Percentiles rank a stretch among this genome's conserved stretches.
Evolutionary conservation across 2,329 filamentous ascomycete species (phyloP).

Genomic region (Thielaviopsis musarum): DNA sequence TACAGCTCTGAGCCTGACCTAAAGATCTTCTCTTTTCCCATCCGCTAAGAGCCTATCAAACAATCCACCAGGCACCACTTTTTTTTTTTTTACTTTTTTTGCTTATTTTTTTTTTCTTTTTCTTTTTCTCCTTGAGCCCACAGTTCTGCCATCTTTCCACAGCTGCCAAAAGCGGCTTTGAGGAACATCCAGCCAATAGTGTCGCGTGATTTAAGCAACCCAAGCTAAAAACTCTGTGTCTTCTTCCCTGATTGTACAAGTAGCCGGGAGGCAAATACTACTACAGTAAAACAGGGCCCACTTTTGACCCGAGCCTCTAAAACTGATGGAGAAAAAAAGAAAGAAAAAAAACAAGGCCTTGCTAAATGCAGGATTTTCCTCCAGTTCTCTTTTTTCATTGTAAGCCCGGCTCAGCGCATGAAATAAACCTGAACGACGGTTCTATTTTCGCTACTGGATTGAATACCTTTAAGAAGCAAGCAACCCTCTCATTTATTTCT

Average conservation of each 20-base stretch:
- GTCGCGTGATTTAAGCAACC: neutral
- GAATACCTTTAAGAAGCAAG: no score
- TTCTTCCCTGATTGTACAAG: no score
- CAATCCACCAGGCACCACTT: neutral
- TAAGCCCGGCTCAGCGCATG: no score
- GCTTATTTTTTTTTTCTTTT: neutral
- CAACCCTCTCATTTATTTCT: conserved; percentile 1
- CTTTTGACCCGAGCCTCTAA: neutral
- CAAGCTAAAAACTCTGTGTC: neutral
- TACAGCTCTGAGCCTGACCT: neutral
- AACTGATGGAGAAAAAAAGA: neutral
- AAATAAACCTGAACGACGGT: no score
- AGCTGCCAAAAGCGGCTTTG: neutral
- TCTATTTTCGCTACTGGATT: conserved; percentile 13
- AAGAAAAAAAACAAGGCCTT: neutral
- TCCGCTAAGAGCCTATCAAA: neutral
- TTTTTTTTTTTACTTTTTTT: neutral
- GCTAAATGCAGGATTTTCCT: neutral
- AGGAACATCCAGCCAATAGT: neutral
- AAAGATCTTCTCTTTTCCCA: neutral
- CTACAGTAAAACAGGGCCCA: neutral
- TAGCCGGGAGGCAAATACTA: neutral
- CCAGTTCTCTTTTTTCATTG: neutral
- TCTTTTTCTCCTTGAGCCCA: neutral
- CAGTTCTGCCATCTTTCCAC: neutral